phyloP scores from a whole-genome alignment of 768 basidiomycete species.

The Boletus sp. region DNA sequence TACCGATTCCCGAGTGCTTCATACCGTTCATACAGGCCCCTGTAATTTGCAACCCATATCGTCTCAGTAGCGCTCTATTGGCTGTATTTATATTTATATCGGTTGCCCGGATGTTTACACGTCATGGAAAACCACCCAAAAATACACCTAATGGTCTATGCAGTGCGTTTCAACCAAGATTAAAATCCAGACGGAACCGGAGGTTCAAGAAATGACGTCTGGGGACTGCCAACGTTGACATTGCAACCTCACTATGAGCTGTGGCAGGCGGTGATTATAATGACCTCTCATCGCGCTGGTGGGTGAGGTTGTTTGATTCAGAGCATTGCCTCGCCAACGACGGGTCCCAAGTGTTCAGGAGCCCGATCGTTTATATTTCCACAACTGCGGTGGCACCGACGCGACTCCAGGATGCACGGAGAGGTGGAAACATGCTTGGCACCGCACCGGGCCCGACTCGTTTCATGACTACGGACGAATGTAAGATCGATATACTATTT shows the following conservation, averaged over 20 bases:
- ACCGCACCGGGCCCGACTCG: conserved; percentile 15
- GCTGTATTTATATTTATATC: not conserved
- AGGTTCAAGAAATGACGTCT: not conserved
- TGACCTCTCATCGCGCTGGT: not conserved
- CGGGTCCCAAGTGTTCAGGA: not conserved
- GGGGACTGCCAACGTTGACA: not conserved
- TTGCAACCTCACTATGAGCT: not conserved
- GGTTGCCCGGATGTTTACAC: not conserved
- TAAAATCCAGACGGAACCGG: not conserved
- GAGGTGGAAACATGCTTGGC: conserved; percentile 5
- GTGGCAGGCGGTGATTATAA: not conserved
- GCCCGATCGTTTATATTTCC: conserved; percentile 6
- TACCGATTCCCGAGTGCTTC: not conserved
- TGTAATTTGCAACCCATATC: not conserved
- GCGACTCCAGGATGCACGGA: conserved; percentile 4
- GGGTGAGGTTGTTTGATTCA: not conserved
- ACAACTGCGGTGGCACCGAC: conserved; percentile 7
- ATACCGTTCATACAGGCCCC: no score
- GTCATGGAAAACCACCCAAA: not conserved
- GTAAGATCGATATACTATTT: not conserved
- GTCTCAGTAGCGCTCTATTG: not conserved
- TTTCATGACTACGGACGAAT: conserved; percentile 5
- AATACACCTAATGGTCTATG: not conserved
- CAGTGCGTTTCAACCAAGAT: not conserved
- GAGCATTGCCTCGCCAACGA: conserved; percentile 4